phyloP scores from a whole-genome alignment of 345 rosid genomes.

The Raphanus sativus region DNA sequence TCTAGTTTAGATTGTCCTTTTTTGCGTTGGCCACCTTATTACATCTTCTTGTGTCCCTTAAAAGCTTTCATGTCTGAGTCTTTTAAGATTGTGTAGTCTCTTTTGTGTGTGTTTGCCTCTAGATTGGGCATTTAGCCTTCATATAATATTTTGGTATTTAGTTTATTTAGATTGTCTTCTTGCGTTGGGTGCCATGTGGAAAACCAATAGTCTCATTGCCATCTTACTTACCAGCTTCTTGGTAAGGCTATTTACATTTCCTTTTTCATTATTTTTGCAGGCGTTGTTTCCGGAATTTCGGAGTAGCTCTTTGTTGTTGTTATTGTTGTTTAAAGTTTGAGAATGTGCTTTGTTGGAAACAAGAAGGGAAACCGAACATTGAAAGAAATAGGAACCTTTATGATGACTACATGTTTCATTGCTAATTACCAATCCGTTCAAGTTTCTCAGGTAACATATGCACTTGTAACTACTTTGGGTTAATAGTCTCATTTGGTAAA shows the following conservation, averaged over 20 bases:
- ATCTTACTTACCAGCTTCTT: slow-evolving; percentile 2
- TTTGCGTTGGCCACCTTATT: not conserved
- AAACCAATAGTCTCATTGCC: not conserved
- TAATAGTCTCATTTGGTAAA: not conserved
- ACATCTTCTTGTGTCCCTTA: too few relatives aligned
- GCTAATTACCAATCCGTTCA: slow-evolving; percentile 70
- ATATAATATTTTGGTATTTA: not conserved
- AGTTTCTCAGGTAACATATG: slow-evolving; percentile 76
- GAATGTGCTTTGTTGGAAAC: slow-evolving; percentile 76
- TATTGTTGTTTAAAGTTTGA: slow-evolving; percentile 39
- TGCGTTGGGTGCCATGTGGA: not conserved
- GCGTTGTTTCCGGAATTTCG: slow-evolving; percentile 29
- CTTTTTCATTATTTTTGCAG: slow-evolving; percentile 35
- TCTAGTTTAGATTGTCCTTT: not conserved
- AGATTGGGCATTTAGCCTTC: not conserved
- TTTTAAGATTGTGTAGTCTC: not conserved
- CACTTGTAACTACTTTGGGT: slow-evolving; percentile 1
- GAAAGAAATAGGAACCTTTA: slow-evolving; percentile 76
- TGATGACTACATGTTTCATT: slow-evolving; percentile 70
- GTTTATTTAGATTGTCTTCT: not conserved
- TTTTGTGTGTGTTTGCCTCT: not conserved
- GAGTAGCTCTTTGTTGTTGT: slow-evolving; percentile 26
- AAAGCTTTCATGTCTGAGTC: too few relatives aligned
- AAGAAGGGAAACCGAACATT: slow-evolving; percentile 69
- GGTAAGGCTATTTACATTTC: not conserved